Base-by-base conservation (phyloP, 1,284 basidiomycete genomes). In the Uromyces viciae-fabae region DNA sequence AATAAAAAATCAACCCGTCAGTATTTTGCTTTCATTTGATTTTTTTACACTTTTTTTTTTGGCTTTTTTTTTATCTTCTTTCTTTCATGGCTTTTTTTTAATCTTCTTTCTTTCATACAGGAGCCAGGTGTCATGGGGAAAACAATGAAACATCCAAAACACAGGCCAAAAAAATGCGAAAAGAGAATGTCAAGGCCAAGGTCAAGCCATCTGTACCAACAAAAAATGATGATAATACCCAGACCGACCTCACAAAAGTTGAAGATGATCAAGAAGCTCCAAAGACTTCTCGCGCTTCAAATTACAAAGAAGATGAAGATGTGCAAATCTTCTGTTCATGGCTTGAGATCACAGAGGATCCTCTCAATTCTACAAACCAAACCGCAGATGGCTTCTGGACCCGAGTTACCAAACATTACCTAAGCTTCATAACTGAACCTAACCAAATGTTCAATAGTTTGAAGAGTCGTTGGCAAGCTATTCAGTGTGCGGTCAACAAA, bases 31-130 rank as follows among this genome's bases (percentile, higher is more conserved):
- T 33, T 60, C 31, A 14, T 60, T 25, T 60, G 9, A 9, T 25
- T 60, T 60, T 25, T 60, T 60, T 60, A 14, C 19, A 9, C 28
- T 60, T 60, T 25, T 60, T 25, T 60, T 33, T 25, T 25, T 60
- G 11, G 11, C 19, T 60, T 60, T 60, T 60, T 11, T 60, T 60
- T 60, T 33, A 11, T 60, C 25, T 60, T 60, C 31, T 60, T 60
- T n/a, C n/a, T n/a, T n/a, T n/a, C n/a, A n/a, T n/a, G n/a, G n/a
- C n/a, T n/a, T n/a, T 81, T 89, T 88, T 87, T 94, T 94, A 85
- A 92, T 88, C 87, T 92, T 93, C 58, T 28, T 11, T 43, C 17
- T 2, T 7, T 19, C 2, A 52, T 49, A 8, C n/a, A n/a, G n/a
- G n/a, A n/a, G n/a, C n/a, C n/a, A n/a, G n/a, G n/a, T n/a, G 40